A percentile compares a stretch with the other conserved stretches of the same genome.
Conservation (phyloP, 371 early-diverging fungal species). For the Encephalitozoon hellem region DNA sequence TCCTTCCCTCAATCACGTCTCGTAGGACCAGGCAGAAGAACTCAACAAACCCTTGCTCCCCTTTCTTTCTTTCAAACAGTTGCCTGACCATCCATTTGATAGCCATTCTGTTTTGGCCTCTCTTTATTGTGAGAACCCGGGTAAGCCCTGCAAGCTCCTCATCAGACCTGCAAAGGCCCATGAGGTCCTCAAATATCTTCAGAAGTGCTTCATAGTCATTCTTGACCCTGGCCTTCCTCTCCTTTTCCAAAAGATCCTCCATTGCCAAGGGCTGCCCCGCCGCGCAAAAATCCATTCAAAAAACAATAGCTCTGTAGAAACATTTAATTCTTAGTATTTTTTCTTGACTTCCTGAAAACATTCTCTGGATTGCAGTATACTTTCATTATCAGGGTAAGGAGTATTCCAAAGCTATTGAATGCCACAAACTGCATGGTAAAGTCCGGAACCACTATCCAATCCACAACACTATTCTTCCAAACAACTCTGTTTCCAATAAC, state of each 20-base stretch:
- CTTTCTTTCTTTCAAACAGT: constrained; percentile 28
- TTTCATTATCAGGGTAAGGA: constrained; percentile 18
- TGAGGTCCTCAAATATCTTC: constrained; percentile 44
- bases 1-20: constrained; percentile 58
- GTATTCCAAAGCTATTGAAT: not conserved
- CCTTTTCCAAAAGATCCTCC: constrained; percentile 53
- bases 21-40: constrained; percentile 39
- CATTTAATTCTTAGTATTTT: not conserved
- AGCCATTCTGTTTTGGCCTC: constrained; percentile 48
- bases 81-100: constrained; percentile 46
- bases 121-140: constrained; percentile 48
- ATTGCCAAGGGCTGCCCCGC: constrained; percentile 6
- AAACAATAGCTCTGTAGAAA: not conserved
- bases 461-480: not conserved
- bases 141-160: constrained; percentile 35
- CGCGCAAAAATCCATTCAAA: not conserved
- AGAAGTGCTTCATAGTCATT: constrained; percentile 33
- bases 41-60: constrained; percentile 16
- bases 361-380: not conserved
- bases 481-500: not conserved
- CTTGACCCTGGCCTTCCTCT: constrained; percentile 52
- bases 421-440: constrained; percentile 22
- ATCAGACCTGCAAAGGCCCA: constrained; percentile 35
- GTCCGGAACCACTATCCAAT: constrained; percentile 26
- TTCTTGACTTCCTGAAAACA: not conserved